Base-by-base conservation (phyloP, 2,329 filamentous ascomycete genomes). In the Stemphylium vesicarium region DNA sequence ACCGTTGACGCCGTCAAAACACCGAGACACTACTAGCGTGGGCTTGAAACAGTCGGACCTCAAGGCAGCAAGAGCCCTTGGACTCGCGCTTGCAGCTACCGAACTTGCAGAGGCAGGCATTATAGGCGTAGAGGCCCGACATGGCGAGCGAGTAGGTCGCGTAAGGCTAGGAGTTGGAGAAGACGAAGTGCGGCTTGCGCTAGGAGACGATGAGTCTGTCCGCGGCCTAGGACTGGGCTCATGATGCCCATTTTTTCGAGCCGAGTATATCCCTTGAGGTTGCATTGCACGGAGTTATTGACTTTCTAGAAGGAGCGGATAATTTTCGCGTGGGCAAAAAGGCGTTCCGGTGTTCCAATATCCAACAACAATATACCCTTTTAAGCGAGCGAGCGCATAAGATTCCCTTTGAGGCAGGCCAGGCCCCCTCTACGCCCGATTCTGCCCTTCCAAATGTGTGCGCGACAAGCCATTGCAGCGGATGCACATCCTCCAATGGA, bases 51-150 rank as follows among this genome's bases (percentile, higher is more conserved):
- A 63, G 40, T 63, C 66, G 62, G 72, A 74, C 50, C 53, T 47
- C 50, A 76, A 75, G 59, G 73, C 68, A 41, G 78, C 83, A 13
- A 73, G 87, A 37, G 67, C 62, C 24, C 49, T 82, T 22, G 85
- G 85, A 31, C 78, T 96, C 68, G 86, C 88, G 32, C 81, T 82
- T 31, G 93, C 92, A 0, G 91, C 92, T 1, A 84, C 91, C 53
- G 92, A 94, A 55, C 82, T 99, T 16, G 88, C 91, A 57, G 92
- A 95, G 57, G 91, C 93, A 0, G 95, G 95, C 0, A 85, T 99
- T 47, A 82, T 99, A 54, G 91, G 92, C 5, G 76, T 99, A 47
- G 95, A 99, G 74, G 85, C 85, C 4, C 77, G 80, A 56, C 87
- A 87, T 62, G 89, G 92, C 0, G 94, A 98, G 72, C 83, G 95